Evolutionary conservation across 1,139 yeast species (phyloP).

Genomic region (Saccharomycopsis crataegensis): DNA sequence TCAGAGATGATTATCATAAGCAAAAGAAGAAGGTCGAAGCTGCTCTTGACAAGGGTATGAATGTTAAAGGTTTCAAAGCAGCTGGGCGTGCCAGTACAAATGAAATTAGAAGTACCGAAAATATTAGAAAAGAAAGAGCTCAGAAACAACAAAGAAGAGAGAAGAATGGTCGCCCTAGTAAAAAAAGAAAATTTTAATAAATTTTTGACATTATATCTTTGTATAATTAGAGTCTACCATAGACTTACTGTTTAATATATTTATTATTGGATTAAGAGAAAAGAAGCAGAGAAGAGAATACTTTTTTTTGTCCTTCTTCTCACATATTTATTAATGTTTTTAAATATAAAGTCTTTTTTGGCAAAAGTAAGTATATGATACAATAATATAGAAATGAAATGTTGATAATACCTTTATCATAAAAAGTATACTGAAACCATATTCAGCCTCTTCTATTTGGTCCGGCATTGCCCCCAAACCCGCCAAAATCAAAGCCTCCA

Average conservation of each 20-base stretch:
- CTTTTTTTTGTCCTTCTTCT: background rate
- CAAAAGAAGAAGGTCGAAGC: conserved; percentile 79
- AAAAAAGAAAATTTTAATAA: conserved; percentile 29
- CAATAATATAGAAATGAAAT: too few species aligned
- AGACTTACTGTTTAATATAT: background rate
- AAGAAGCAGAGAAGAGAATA: background rate
- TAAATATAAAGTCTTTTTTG: too few species aligned
- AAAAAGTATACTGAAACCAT: too few species aligned
- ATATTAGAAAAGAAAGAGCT: conserved; percentile 72
- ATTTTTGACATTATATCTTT: background rate
- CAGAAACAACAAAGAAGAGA: conserved; percentile 64
- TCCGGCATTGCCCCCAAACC: conserved; percentile 6
- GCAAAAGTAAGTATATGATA: too few species aligned
- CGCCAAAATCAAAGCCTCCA: conserved; percentile 18
- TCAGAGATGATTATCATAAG: conserved; percentile 75
- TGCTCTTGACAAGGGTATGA: conserved; percentile 70
- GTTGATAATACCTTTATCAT: too few species aligned
- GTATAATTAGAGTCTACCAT: background rate
- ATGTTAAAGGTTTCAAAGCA: conserved; percentile 61
- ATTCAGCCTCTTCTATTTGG: background rate
- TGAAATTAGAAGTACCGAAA: conserved; percentile 64
- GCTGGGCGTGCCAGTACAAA: conserved; percentile 39
- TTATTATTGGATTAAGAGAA: background rate
- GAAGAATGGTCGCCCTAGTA: conserved; percentile 82
- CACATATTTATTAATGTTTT: too few species aligned